phyloP scores from a whole-genome alignment of 176 grass and related monocot species.

The Bothriochloa decipiens region DNA sequence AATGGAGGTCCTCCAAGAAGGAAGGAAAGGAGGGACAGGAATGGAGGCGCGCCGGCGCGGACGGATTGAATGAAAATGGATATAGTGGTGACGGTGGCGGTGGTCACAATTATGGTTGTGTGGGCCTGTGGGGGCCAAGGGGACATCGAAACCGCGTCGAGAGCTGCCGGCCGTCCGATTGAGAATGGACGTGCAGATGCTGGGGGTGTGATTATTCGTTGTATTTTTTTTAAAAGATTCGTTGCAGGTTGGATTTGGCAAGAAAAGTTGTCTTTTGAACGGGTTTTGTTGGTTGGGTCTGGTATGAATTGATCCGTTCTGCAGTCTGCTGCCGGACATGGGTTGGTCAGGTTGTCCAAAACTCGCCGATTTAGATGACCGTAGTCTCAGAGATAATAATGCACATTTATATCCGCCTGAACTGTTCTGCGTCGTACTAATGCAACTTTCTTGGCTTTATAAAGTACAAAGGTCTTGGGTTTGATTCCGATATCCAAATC shows the following conservation, averaged over 20 bases:
- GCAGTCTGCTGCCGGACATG: too few species aligned
- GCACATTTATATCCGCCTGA: too few species aligned
- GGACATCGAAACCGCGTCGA: constrained; percentile 48
- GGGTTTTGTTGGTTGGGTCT: neutral
- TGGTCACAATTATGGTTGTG: constrained; percentile 33
- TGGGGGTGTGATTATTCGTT: neutral
- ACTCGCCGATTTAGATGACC: neutral
- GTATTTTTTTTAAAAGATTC: too few species aligned
- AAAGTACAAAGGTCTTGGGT: too few species aligned
- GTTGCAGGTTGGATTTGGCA: neutral
- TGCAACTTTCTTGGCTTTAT: too few species aligned
- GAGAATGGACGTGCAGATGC: neutral
- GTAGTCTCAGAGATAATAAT: neutral
- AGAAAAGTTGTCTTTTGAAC: neutral
- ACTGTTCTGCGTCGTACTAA: too few species aligned
- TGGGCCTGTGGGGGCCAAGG: neutral
- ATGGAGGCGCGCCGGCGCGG: constrained; percentile 24
- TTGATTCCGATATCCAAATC: too few species aligned
- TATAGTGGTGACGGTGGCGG: constrained; percentile 1
- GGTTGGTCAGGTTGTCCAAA: neutral
- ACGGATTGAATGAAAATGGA: constrained; percentile 22
- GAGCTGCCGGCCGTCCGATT: constrained; percentile 5
- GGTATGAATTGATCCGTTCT: neutral
- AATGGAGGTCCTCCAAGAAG: too few species aligned
- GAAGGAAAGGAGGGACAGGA: neutral